Evolutionary conservation across 1,284 basidiomycete genomes (phyloP), one percentile per base, ranked within the genome.

Genomic region (Melampsora larici-populina): DNA sequence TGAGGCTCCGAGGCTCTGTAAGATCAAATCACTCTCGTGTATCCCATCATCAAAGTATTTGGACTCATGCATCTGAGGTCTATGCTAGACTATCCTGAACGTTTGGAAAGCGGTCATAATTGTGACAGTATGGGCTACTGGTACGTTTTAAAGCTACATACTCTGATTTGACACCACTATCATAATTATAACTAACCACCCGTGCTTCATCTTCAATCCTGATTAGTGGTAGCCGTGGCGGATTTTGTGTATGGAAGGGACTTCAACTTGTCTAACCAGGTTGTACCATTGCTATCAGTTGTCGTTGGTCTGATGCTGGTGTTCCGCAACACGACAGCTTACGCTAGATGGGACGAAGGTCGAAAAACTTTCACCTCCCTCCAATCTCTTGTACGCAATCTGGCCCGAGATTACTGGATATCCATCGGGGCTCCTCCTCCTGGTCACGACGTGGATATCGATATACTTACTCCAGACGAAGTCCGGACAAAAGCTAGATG

Each of bases 231-330:
- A 9, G 81, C 82, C n/a, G 79, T 81, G 7, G 64, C 63, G 11
- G 81, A 82, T 62, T 64, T 81, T 63, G 67, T 78, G 13, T 81
- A 78, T 55, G 79, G 66, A 21, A 64, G 69, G 49, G 63, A 69
- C 21, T 63, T 81, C 15, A 73, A 78, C 24, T 60, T 81, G 33
- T 80, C 80, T 3, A 80, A 81, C 75, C 78, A 63, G 26, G 79
- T 80, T 48, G 80, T 81, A 1, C 82, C 82, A 0, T 78, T 82
- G 31, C 76, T 83, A 7, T 79, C 79, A 8, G 82, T 83, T 70
- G 82, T 83, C 29, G 82, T 83, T 15, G 82, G 82, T 74, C 72
- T 83, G 17, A 70, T 82, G 31, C 79, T 78, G 33, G 81, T 82
- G 0, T 82, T 81, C 33, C 67, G 81, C 8, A 83, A 82, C 49